These are phyloP conservation scores for Ophiostoma sp. DNA, from an alignment of 2,329 filamentous ascomycete genomes.

Conservation along the genomic window DNA sequence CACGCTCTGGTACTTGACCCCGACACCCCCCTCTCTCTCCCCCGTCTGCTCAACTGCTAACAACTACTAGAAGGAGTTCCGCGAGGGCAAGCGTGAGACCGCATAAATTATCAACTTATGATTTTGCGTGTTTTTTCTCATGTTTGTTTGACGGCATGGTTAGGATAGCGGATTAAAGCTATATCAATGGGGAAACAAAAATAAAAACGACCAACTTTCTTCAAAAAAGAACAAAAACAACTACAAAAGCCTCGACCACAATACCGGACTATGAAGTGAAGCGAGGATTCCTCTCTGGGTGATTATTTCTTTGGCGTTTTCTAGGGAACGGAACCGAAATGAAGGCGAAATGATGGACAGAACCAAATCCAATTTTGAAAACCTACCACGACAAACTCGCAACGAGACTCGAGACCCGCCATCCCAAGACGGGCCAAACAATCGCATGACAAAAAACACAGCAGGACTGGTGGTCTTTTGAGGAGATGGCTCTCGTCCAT, in stretches of 20 bases:
- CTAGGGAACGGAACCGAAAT: conserved; percentile 24
- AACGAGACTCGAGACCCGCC: not conserved
- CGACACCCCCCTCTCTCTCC: not conserved
- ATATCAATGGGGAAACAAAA: conserved; percentile 16
- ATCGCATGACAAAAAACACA: not conserved
- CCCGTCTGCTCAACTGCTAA: conserved; percentile 27
- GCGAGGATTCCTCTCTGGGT: not conserved
- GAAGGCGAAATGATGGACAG: not conserved
- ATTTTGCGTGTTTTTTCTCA: conserved; percentile 18
- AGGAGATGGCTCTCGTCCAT: conserved; percentile 15
- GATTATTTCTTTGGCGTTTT: conserved; percentile 22
- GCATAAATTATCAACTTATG: conserved; percentile 29
- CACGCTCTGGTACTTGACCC: conserved; percentile 76
- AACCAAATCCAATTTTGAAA: conserved; percentile 19
- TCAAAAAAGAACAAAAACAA: conserved; percentile 13
- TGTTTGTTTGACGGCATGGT: conserved; percentile 7
- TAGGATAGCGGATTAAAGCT: conserved; percentile 13
- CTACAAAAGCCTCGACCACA: not conserved
- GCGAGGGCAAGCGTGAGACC: conserved; percentile 60
- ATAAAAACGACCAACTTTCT: conserved; percentile 21
- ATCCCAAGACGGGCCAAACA: not conserved
- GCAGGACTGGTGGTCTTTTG: not conserved
- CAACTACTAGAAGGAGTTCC: conserved; percentile 79
- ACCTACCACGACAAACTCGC: not conserved
- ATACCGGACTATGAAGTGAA: not conserved